Base-by-base conservation (phyloP, 305 asterid species). In the Fraxinus sp. region DNA sequence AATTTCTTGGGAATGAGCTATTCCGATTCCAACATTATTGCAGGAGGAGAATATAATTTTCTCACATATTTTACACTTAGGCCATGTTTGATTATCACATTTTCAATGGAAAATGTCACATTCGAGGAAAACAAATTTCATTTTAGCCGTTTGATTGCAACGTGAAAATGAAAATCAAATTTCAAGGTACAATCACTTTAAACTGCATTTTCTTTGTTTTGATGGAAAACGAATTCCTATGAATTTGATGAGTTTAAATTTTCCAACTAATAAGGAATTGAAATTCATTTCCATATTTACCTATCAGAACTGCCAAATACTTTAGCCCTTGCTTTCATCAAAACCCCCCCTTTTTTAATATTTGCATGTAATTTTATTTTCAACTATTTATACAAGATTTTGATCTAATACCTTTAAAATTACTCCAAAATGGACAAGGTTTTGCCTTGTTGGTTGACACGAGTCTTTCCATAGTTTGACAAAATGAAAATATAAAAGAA, bases 1-100 rank as follows among this genome's bases (percentile, higher is more conserved):
- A 37, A 80, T 87, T 71, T 83, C 84, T 84, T 30, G 89, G 90
- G 87, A 89, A 89, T 64, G 86, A 78, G 4, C 83, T 9, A 18
- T 20, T 64, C 22, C 16, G 33, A 64, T 66, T 30, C 72, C 49
- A 30, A 8, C 32, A 52, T 78, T 22, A 32, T 68, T 68, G 36
- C 39, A 57, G 20, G 71, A 46, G 81, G 8, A 80, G 49, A 11
- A 46, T 9, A 16, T 43, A 79, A 22, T 32, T 70, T 28, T 76
- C 36, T 16, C 62, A 5, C 28, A 20, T 59, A 62, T 62, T 18
- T 62, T 62, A 20, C 5, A 20, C 39, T 36, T 35, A 35, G 37
- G 37, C 0, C 37, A 4, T 35, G 37, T 35, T 5, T 35, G 37
- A 32, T 32, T 32, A 32, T 32, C 35, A 32, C 35, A 32, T 32